Evolutionary conservation across 371 early-diverging fungal genomes (phyloP), one percentile per base, ranked within the genome.

Genomic region (Mortierella sp.): DNA sequence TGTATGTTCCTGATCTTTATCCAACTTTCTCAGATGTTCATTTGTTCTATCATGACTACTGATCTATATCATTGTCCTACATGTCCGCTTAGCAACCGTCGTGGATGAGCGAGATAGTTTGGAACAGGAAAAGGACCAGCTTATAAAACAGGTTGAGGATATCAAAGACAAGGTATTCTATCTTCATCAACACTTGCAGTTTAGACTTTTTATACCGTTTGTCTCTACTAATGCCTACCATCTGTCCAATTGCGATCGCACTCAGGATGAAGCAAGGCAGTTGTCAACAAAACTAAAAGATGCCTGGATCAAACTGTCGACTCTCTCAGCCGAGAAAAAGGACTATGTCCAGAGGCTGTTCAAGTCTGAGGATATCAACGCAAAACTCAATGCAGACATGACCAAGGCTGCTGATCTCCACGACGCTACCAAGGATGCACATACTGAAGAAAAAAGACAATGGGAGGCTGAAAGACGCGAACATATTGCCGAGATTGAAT

Each of bases 181-280:
- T 61, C 1, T 41, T 16, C 16, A 22, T 40, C 54, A 22, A 22
- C 57, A 34, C 31, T 6, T 13, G 48, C 19, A 22, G 12, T 10
- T 22, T 39, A 28, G 24, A 12, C n/a, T n/a, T n/a, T n/a, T n/a
- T n/a, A n/a, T n/a, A n/a, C n/a, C n/a, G n/a, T n/a, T n/a, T n/a
- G n/a, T n/a, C n/a, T n/a, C n/a, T n/a, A n/a, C n/a, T n/a, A n/a
- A n/a, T n/a, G n/a, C n/a, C n/a, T n/a, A n/a, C n/a, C n/a, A n/a
- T n/a, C n/a, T n/a, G n/a, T n/a, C n/a, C n/a, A n/a, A n/a, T n/a
- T n/a, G n/a, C n/a, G n/a, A n/a, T n/a, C n/a, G n/a, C n/a, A n/a
- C n/a, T 27, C 57, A 76, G 76, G 76, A 76, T 28, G 69, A 76
- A 40, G 65, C 69, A 3, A 63, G 43, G 9, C 57, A 60, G 1